These are phyloP conservation scores for Mortierella sp. DNA, from an alignment of 371 early-diverging fungal genomes.

Conservation along the genomic window DNA sequence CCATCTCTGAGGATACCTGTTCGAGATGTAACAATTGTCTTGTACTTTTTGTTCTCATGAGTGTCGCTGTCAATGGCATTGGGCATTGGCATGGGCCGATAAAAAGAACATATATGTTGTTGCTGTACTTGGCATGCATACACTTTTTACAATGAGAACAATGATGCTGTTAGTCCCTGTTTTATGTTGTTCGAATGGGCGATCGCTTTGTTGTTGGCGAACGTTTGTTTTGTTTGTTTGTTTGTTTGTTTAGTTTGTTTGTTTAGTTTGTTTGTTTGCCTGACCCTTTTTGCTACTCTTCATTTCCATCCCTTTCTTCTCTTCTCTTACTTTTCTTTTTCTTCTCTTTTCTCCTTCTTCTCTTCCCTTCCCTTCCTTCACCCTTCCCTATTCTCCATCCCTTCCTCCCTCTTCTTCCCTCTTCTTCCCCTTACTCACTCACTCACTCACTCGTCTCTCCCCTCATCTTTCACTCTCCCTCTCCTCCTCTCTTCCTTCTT, in stretches of 20 bases:
- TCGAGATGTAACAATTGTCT: not conserved
- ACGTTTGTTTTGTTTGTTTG: not conserved
- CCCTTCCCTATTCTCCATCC: not conserved
- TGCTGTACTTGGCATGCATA: no score
- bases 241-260: not conserved
- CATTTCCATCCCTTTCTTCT: not conserved
- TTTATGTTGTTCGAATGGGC: no score
- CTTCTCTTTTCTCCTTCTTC: not conserved
- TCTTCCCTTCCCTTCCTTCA: not conserved
- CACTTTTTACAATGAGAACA: no score
- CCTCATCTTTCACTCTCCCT: not conserved
- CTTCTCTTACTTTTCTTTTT: not conserved
- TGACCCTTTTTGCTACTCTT: no score
- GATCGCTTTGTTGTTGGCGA: no score
- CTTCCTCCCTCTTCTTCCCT: not conserved
- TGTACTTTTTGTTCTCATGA: not conserved
- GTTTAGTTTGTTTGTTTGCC: not conserved
- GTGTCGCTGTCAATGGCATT: not conserved
- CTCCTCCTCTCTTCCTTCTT: not conserved
- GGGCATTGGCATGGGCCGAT: not conserved
- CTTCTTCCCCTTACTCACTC: not conserved
- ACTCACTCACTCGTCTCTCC: no score
- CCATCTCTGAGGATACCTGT: not conserved
- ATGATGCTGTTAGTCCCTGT: no score
- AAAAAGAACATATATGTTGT: no score